Evolutionary conservation across 1,284 basidiomycete genomes (phyloP).

Genomic region (Cryptococcus maquisensis): DNA sequence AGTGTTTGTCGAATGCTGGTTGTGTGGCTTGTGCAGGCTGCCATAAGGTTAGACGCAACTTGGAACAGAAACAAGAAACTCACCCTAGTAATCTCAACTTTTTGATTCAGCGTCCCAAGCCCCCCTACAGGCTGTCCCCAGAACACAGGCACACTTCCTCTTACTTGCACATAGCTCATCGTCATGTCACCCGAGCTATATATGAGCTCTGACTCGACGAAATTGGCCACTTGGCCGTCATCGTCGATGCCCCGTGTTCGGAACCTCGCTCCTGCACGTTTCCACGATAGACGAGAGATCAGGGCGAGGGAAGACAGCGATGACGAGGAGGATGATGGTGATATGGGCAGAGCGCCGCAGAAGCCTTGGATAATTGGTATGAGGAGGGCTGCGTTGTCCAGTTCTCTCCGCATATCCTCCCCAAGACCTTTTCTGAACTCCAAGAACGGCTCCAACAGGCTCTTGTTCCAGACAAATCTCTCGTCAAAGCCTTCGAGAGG

Average conservation of each 20-base stretch:
- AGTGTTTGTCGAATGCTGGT: conserved; percentile 92
- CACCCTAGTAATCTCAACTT: conserved; percentile 70
- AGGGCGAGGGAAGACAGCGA: conserved; percentile 59
- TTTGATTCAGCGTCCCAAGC: conserved; percentile 79
- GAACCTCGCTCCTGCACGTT: conserved; percentile 93
- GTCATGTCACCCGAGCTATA: conserved; percentile 77
- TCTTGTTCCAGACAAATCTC: conserved; percentile 57
- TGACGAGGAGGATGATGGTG: conserved; percentile 52
- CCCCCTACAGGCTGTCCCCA: conserved; percentile 88
- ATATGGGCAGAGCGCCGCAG: conserved; percentile 55
- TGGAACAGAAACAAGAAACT: conserved; percentile 7
- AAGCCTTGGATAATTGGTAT: conserved; percentile 92
- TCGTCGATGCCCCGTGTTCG: conserved; percentile 97
- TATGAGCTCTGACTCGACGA: conserved; percentile 94
- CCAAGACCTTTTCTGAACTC: conserved; percentile 36
- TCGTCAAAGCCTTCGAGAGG: conserved; percentile 69
- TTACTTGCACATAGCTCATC: conserved; percentile 86
- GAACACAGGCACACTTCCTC: conserved; percentile 93
- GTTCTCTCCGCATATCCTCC: conserved; percentile 47
- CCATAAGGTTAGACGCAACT: conserved; percentile 12
- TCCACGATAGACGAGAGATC: conserved; percentile 86
- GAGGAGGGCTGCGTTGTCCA: conserved; percentile 47
- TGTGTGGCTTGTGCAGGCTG: conserved; percentile 87
- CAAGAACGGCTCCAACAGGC: conserved; percentile 41
- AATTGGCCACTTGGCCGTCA: conserved; percentile 94